phyloP scores from a whole-genome alignment of 2,329 filamentous ascomycete species.

The Fragosphaeria purpurea region DNA sequence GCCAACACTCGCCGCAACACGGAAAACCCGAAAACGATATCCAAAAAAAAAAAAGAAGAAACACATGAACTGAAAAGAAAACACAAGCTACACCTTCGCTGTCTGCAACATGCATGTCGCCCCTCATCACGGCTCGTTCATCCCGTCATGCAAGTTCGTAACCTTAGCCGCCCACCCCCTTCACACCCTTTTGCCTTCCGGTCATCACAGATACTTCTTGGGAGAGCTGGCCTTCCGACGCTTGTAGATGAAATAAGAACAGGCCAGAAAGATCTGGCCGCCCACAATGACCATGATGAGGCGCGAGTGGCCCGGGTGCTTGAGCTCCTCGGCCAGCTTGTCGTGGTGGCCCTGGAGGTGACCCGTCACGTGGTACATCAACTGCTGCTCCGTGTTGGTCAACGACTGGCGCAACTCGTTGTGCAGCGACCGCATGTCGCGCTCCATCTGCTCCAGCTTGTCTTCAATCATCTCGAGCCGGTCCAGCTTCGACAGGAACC shows the following conservation, averaged over 20 bases:
- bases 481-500: slow-evolving; percentile 34
- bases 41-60: not conserved
- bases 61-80: not conserved
- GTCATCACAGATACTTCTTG: slow-evolving; percentile 74
- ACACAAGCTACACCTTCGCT: not conserved
- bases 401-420: slow-evolving; percentile 41
- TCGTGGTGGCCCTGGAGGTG: slow-evolving; percentile 33
- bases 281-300: slow-evolving; percentile 62
- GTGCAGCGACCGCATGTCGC: slow-evolving; percentile 49
- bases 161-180: too few relatives aligned
- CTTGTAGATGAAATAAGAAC: slow-evolving; percentile 69
- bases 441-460: slow-evolving; percentile 43
- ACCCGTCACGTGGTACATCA: slow-evolving; percentile 38
- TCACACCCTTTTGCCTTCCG: too few relatives aligned
- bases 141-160: too few relatives aligned
- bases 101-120: too few relatives aligned
- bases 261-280: slow-evolving; percentile 62
- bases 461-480: slow-evolving; percentile 30
- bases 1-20: too few relatives aligned
- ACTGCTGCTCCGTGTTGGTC: slow-evolving; percentile 39
- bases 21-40: slow-evolving; percentile 5
- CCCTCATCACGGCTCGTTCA: too few relatives aligned
- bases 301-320: slow-evolving; percentile 38
- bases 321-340: slow-evolving; percentile 33
- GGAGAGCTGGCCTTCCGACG: slow-evolving; percentile 61